Percentiles rank a stretch among this genome's conserved stretches.
These are phyloP conservation scores for Cystobasidium sp. DNA, from an alignment of 1,284 basidiomycete genomes.

Conservation along the genomic window DNA sequence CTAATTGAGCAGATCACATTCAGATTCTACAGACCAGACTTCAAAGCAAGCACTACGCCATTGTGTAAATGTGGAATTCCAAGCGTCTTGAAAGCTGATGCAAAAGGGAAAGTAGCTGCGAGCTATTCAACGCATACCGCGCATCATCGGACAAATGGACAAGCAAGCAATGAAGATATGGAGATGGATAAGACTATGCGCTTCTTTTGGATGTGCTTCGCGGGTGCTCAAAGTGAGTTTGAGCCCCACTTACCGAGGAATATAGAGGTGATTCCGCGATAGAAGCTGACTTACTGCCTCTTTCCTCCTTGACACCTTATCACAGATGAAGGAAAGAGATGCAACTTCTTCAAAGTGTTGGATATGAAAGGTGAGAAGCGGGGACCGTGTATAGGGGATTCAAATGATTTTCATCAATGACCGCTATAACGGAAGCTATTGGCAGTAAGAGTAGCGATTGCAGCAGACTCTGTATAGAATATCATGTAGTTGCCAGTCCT, in stretches of 20 bases:
- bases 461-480: too few species aligned
- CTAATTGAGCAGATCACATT: slow-evolving; percentile 49
- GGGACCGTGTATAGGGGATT: slow-evolving; percentile 59
- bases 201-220: slow-evolving; percentile 42
- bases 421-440: too few species aligned
- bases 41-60: slow-evolving; percentile 67
- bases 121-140: background rate
- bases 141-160: background rate
- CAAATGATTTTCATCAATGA: too few species aligned
- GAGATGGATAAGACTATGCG: slow-evolving; percentile 53
- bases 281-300: background rate
- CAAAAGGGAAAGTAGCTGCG: slow-evolving; percentile 62
- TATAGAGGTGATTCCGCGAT: slow-evolving; percentile 70
- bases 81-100: slow-evolving; percentile 74
- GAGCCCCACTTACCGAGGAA: background rate
- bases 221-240: slow-evolving; percentile 61
- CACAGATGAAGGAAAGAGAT: slow-evolving; percentile 80
- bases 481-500: too few species aligned
- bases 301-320: background rate
- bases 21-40: slow-evolving; percentile 80
- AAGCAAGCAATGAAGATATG: slow-evolving; percentile 21
- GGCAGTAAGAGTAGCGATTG: too few species aligned
- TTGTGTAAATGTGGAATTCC: slow-evolving; percentile 79
- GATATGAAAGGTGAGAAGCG: slow-evolving; percentile 75
- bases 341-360: slow-evolving; percentile 78